Percentiles rank a stretch among this genome's conserved stretches.
Evolutionary conservation across 2,329 filamentous ascomycete genomes (phyloP).

Genomic region (Coniella lustricola): DNA sequence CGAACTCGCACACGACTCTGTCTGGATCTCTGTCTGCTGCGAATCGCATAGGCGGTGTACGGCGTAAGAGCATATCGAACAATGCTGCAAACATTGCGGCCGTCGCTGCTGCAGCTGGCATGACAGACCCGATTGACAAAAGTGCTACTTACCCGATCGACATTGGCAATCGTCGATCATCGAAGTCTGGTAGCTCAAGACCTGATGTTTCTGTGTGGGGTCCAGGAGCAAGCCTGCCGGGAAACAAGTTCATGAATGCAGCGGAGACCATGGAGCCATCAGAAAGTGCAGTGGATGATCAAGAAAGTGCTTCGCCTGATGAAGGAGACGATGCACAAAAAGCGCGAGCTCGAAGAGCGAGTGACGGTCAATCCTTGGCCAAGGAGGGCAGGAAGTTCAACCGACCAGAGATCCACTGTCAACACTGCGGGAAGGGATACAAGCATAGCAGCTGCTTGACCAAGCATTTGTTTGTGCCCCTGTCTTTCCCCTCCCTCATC

Average conservation of each 20-base stretch:
- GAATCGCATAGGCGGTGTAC: slow-evolving; percentile 68
- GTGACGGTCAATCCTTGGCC: slow-evolving; percentile 75
- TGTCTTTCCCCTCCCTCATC: slow-evolving; percentile 39
- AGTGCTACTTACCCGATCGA: slow-evolving; percentile 50
- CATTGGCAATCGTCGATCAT: slow-evolving; percentile 56
- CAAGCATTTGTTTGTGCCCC: slow-evolving; percentile 97
- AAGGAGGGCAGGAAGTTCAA: slow-evolving; percentile 77
- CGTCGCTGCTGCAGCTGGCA: slow-evolving; percentile 61
- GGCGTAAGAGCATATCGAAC: slow-evolving; percentile 87
- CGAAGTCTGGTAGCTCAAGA: slow-evolving; percentile 52
- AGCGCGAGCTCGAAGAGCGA: slow-evolving; percentile 56
- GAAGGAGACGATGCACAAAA: slow-evolving; percentile 44
- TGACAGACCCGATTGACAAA: slow-evolving; percentile 30
- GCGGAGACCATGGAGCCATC: slow-evolving; percentile 43
- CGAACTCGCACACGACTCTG: slow-evolving; percentile 76
- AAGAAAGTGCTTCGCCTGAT: slow-evolving; percentile 50
- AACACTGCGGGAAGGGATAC: slow-evolving; percentile 98
- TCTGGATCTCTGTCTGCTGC: slow-evolving; percentile 69
- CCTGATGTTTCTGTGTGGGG: slow-evolving; percentile 35
- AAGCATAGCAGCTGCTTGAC: slow-evolving; percentile 99
- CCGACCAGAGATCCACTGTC: slow-evolving; percentile 84
- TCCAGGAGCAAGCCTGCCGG: slow-evolving; percentile 58
- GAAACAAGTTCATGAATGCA: slow-evolving; percentile 40
- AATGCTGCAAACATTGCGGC: slow-evolving; percentile 67
- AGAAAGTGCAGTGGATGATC: slow-evolving; percentile 64